Conservation (phyloP, 345 rosid genomes). For the thale cress (Arabidopsis thaliana) region DNA sequence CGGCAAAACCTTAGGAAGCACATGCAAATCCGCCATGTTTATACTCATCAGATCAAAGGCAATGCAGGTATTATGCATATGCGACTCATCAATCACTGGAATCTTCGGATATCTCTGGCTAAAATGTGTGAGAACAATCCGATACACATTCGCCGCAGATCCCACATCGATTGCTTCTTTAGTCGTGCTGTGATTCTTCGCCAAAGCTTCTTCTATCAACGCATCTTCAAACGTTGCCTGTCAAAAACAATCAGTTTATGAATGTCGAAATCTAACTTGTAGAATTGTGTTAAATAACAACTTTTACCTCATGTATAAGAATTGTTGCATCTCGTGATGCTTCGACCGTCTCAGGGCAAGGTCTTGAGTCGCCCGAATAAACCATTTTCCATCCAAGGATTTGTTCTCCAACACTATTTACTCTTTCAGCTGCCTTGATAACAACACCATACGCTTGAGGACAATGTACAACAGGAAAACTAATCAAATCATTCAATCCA, state of each 20-base stretch:
- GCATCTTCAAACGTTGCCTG: constrained; percentile 97
- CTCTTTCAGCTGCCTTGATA: constrained; percentile 73
- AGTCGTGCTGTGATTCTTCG: constrained; percentile 94
- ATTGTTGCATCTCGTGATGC: constrained; percentile 82
- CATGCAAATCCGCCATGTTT: constrained; percentile 81
- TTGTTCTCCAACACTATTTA: constrained; percentile 62
- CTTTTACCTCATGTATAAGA: constrained; percentile 88
- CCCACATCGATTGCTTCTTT: constrained; percentile 90
- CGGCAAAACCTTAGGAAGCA: constrained; percentile 80
- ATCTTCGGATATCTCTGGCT: constrained; percentile 96
- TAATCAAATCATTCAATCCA: constrained; percentile 68
- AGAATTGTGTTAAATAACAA: too few relatives aligned
- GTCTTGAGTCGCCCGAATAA: constrained; percentile 97
- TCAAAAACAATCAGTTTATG: not conserved
- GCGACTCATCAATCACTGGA: constrained; percentile 72
- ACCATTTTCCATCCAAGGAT: constrained; percentile 96
- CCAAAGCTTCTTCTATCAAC: constrained; percentile 85
- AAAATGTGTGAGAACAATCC: constrained; percentile 91
- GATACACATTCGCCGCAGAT: constrained; percentile 63
- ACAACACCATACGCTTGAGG: constrained; percentile 86
- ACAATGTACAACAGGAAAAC: constrained; percentile 95
- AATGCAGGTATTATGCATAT: constrained; percentile 92
- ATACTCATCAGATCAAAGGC: constrained; percentile 95
- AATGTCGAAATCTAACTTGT: not conserved
- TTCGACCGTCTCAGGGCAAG: constrained; percentile 73